Evolutionary conservation across 2,329 filamentous ascomycete species (phyloP).

Genomic region (Fusarium setosum): DNA sequence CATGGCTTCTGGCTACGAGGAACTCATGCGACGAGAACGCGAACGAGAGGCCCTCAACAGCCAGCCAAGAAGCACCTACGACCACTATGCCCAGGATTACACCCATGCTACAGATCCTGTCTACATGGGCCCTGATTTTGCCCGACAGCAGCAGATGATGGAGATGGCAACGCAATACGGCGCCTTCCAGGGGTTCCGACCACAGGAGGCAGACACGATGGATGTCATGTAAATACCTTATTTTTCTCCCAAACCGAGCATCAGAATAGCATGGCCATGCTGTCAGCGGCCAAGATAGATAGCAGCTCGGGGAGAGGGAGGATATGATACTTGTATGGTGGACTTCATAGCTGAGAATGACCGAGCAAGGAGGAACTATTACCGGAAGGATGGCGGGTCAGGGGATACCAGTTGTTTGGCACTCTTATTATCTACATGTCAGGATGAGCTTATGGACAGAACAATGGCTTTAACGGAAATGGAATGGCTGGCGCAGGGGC

Average conservation of each 20-base stretch:
- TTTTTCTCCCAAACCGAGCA: slow-evolving; percentile 12
- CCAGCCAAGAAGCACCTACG: slow-evolving; percentile 55
- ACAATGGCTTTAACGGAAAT: slow-evolving; percentile 19
- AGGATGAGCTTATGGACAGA: slow-evolving; percentile 26
- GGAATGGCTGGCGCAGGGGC: slow-evolving; percentile 31
- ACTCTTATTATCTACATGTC: slow-evolving; percentile 19
- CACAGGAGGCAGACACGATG: slow-evolving; percentile 61
- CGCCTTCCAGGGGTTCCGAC: slow-evolving; percentile 62
- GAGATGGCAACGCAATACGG: slow-evolving; percentile 78
- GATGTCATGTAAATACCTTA: slow-evolving; percentile 53
- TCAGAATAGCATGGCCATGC: slow-evolving; percentile 27
- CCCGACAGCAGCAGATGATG: slow-evolving; percentile 61
- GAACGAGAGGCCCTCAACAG: slow-evolving; percentile 54
- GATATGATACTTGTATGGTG: slow-evolving; percentile 7
- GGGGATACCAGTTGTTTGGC: slow-evolving; percentile 18
- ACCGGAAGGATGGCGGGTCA: slow-evolving; percentile 3
- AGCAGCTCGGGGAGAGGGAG: slow-evolving; percentile 12
- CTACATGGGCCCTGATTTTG: slow-evolving; percentile 64
- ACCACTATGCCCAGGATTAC: slow-evolving; percentile 60
- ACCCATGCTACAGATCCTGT: slow-evolving; percentile 74
- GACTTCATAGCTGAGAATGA: slow-evolving; percentile 1
- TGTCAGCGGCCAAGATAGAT: slow-evolving; percentile 14
- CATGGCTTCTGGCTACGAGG: slow-evolving; percentile 84
- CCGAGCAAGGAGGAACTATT: background rate
- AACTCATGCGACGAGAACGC: slow-evolving; percentile 73